Conservation (phyloP, 768 basidiomycete species). For the Fomitopsis pulvina region DNA sequence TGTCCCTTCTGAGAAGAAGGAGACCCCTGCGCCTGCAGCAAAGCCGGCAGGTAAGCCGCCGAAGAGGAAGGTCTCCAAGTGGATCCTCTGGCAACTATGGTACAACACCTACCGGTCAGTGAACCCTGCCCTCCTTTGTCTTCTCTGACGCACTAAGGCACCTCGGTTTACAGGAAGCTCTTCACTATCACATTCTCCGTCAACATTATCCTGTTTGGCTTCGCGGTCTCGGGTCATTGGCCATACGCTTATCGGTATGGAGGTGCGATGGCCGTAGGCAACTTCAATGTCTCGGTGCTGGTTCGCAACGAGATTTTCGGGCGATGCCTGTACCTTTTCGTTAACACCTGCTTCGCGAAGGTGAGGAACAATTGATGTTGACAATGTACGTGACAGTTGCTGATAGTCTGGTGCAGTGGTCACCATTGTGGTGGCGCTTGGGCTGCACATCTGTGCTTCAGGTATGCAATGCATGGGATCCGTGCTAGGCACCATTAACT, state of each 20-base stretch:
- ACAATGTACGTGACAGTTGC: too few species aligned
- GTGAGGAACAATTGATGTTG: conserved; percentile 12
- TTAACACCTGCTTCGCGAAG: conserved; percentile 33
- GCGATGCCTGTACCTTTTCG: conserved; percentile 29
- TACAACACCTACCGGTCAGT: not conserved
- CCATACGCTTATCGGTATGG: conserved; percentile 29
- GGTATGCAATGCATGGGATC: not conserved
- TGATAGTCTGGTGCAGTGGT: conserved; percentile 24
- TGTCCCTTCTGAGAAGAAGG: conserved; percentile 32
- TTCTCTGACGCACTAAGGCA: not conserved
- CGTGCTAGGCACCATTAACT: not conserved
- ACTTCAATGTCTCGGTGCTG: conserved; percentile 33
- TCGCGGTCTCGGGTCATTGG: conserved; percentile 27
- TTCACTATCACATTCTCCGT: conserved; percentile 26
- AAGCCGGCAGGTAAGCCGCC: not conserved
- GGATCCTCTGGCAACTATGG: not conserved
- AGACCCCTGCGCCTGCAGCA: conserved; percentile 26
- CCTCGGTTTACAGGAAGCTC: conserved; percentile 24
- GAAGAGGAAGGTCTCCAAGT: not conserved
- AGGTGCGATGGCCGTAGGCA: conserved; percentile 34
- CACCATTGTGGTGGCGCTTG: conserved; percentile 34
- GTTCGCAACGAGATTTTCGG: conserved; percentile 38
- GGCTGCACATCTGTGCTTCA: conserved; percentile 29
- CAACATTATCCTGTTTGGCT: conserved; percentile 26
- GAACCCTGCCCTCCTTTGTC: too few species aligned